Percentiles rank a stretch among this genome's conserved stretches.
Evolutionary conservation across 805 yeast species (phyloP).

Genomic region (Lachancea lanzarotensis): DNA sequence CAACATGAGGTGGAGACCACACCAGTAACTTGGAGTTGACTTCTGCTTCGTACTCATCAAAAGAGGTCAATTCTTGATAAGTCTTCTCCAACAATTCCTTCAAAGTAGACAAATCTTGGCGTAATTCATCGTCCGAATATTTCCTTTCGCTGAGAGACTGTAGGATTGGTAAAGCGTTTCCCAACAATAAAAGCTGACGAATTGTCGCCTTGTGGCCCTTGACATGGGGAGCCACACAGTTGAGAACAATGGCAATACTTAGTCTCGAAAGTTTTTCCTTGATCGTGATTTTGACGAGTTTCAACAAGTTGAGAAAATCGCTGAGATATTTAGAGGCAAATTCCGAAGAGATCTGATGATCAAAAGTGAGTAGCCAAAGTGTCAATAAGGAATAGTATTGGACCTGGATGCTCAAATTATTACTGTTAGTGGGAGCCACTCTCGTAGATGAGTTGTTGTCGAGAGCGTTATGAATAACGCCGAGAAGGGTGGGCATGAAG

Average conservation of each 20-base stretch:
- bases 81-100: conserved; percentile 59
- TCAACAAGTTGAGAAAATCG: conserved; percentile 39
- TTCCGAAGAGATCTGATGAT: conserved; percentile 42
- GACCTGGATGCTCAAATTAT: conserved; percentile 60
- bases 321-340: conserved; percentile 50
- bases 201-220: conserved; percentile 41
- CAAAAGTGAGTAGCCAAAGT: conserved; percentile 83
- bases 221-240: conserved; percentile 41
- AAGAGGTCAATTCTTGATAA: conserved; percentile 74
- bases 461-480: conserved; percentile 38
- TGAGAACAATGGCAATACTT: conserved; percentile 66
- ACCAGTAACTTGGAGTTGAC: conserved; percentile 67
- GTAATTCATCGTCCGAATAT: conserved; percentile 91
- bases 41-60: conserved; percentile 87
- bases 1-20: conserved; percentile 91
- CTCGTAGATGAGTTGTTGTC: conserved; percentile 25
- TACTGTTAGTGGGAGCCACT: conserved; percentile 31
- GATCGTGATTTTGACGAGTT: conserved; percentile 69
- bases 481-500: conserved; percentile 44
- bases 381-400: conserved; percentile 73
- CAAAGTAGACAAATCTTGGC: conserved; percentile 58
- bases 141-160: conserved; percentile 74
- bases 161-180: conserved; percentile 65
- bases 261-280: conserved; percentile 89
- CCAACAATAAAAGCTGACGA: conserved; percentile 63